Evolutionary conservation across 139 green algal genomes (phyloP), one percentile per base, ranked within the genome.

Genomic region (Asterochloris sp.): DNA sequence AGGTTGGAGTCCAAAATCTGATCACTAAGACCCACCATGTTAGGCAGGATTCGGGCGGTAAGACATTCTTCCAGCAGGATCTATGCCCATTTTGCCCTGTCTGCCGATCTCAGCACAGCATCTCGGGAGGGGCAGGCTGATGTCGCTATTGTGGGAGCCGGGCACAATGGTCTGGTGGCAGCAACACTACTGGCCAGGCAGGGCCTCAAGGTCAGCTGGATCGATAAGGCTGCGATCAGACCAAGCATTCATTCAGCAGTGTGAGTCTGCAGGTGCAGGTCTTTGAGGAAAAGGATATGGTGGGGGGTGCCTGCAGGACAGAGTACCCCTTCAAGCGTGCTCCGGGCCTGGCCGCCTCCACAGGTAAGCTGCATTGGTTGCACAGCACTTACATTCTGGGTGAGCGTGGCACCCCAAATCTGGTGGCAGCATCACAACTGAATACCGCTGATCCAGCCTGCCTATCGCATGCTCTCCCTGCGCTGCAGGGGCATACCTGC

Each of bases 231-330:
- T 21, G 21, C 74, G 74, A 10, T 10, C n/a, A 38, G 47, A 38
- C 11, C 79, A 62, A 47, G 15, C 0, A 0, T 15, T 82, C 62
- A 62, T 63, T 15, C 66, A 27, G 28, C 24, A 38, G 10, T 77
- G 13, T 11, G 16, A 16, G 66, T 10, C 14, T 11, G 8, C 78
- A 86, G 62, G 88, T 93, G 11, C 54, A 85, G 13, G 85, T 92
- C 16, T 79, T 89, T 47, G 88, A 92, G 81, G 73, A 86, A 12
- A 85, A 88, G 67, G 69, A 78, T 61, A 69, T 90, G 0, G 86
- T 93, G 11, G 90, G 90, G 0, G 90, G 90, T 15, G 90, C 90
- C n/a, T 92, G 87, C 85, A 76, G 79, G 29, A 94, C 90, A 27
- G 89, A 93, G 74, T 87, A 88, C 47, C 90, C 90, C 13, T 94